phyloP scores from a whole-genome alignment of 495 filamentous ascomycete genomes.

The Penicillium mononematosum region DNA sequence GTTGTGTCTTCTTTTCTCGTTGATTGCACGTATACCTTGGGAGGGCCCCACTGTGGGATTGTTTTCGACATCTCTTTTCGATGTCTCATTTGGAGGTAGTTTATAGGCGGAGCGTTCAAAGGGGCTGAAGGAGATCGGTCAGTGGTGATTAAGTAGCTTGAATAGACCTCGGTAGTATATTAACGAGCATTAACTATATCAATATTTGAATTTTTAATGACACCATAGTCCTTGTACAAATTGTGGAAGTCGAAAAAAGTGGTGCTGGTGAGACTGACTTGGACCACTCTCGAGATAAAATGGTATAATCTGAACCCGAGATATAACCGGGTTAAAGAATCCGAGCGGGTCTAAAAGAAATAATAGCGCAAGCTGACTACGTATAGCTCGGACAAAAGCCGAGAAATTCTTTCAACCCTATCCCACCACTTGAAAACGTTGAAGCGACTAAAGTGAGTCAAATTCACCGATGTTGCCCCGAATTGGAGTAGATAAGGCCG shows the following conservation, averaged over 20 bases:
- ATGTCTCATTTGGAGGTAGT: neutral
- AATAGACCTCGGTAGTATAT: neutral
- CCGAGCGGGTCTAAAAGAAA: neutral
- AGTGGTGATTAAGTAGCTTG: neutral
- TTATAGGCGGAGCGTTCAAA: neutral
- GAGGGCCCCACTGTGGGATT: no score
- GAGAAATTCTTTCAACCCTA: neutral
- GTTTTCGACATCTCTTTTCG: neutral
- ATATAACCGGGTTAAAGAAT: neutral
- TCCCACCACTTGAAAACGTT: neutral
- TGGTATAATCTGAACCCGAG: neutral
- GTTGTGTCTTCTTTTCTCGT: no score
- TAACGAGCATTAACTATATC: neutral
- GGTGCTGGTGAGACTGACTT: neutral
- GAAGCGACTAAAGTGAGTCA: neutral
- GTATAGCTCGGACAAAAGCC: neutral
- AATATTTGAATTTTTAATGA: neutral
- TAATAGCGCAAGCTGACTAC: no score
- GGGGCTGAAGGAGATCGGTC: no score
- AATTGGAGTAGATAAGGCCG: neutral
- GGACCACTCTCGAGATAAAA: neutral
- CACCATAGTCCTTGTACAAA: neutral
- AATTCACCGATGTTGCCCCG: conserved; percentile 3
- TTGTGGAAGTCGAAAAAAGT: neutral
- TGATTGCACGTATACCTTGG: no score